Evolutionary conservation across 2,329 filamentous ascomycete genomes (phyloP), one percentile per base, ranked within the genome.

Genomic region (Cladosporium halotolerans): DNA sequence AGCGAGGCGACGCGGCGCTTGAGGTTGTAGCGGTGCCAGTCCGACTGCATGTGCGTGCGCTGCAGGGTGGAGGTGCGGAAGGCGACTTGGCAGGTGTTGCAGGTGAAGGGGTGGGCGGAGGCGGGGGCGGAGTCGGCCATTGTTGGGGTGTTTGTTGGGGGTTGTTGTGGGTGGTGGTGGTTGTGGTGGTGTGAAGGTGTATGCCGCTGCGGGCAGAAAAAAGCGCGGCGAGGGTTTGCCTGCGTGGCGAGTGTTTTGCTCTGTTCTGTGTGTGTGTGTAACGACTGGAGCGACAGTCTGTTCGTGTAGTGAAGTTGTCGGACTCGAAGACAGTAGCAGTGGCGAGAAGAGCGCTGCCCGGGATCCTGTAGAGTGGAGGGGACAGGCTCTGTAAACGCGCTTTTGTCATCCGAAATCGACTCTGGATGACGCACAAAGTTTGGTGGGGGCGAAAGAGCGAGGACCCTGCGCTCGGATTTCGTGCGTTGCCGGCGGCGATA

Each of bases 21-120:
- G 64, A 97, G 81, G 70, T 99, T 99, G 62, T 66, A 66, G 60
- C 93, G 85, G 71, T 99, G 92, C 93, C 93, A 99, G 75, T 99
- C 93, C 63, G 86, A 93, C 71, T 93, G 90, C 93, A 99, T 99
- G 70, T 99, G 93, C 36, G 83, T 85, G 69, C 93, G 85, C 74
- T 99, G 93, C 53, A 95, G 79, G 68, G 97, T 92, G 70, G 88
- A 90, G 68, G 89, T 90, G 61, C 92, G 86, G 74, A 97, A 99
- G 49, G 92, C 93, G 63, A 99, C 91, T 70, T 96, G 89, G 69
- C 93, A 99, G 55, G 91, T 93, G 73, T 97, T 99, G 83, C 93
- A 99, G 53, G 92, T 97, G 74, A 92, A 99, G 1, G 93, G 92
- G 69, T 96, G 89, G 23, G 85, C 57, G n/a, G 62, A 62, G 39